Evolutionary conservation across 148 eudicot species (phyloP).

Genomic region (Chenopodium berlandieri): DNA sequence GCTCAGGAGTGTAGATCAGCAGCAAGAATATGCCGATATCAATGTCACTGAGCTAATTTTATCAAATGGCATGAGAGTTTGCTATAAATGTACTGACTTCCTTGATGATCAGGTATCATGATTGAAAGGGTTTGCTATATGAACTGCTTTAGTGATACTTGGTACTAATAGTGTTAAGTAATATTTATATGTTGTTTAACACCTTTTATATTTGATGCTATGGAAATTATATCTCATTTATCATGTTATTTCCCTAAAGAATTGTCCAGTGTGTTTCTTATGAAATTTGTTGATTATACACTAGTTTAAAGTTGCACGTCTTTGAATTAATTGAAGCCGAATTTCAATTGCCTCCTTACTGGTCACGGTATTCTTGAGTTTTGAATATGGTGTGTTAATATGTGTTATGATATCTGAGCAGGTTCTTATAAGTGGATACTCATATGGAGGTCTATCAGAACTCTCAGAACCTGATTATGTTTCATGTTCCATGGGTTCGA

Average conservation of each 20-base stretch:
- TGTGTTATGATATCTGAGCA: slow-evolving; percentile 41
- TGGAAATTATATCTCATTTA: neutral
- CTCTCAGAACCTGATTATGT: slow-evolving; percentile 77
- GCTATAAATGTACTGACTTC: slow-evolving; percentile 83
- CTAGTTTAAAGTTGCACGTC: neutral
- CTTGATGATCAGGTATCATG: slow-evolving; percentile 80
- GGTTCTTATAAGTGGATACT: slow-evolving; percentile 85
- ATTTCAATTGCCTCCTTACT: slow-evolving; percentile 4
- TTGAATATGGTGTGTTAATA: neutral
- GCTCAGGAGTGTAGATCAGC: slow-evolving; percentile 59
- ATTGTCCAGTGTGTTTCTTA: neutral
- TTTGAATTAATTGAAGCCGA: neutral
- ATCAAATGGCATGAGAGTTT: slow-evolving; percentile 88
- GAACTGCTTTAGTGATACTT: slow-evolving; percentile 2
- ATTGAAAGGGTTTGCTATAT: slow-evolving; percentile 3
- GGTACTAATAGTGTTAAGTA: neutral
- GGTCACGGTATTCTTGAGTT: slow-evolving; percentile 1
- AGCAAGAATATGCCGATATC: slow-evolving; percentile 55
- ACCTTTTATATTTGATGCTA: neutral
- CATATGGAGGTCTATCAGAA: slow-evolving; percentile 90
- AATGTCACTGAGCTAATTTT: slow-evolving; percentile 67
- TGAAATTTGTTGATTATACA: slow-evolving; percentile 15
- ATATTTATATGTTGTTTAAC: neutral
- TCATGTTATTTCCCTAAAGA: neutral
- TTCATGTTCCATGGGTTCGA: slow-evolving; percentile 86